phyloP scores from a whole-genome alignment of 192 early-diverging fungal species.

The Coemansia sp. region DNA sequence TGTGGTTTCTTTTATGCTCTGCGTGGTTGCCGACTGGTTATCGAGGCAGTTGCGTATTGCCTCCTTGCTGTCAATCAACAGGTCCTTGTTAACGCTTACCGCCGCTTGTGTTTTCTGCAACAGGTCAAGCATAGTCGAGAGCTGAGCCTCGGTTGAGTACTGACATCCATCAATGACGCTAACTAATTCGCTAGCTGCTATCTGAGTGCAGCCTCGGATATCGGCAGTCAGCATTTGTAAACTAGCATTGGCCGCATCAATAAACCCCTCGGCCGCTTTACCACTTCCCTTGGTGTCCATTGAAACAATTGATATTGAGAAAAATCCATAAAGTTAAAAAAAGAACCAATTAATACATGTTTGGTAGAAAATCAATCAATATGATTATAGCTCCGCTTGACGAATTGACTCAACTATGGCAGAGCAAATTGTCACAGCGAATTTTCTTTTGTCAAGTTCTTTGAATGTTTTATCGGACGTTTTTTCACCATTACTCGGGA shows the following conservation, averaged over 20 bases:
- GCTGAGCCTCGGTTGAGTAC: slow-evolving; percentile 7
- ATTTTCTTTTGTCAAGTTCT: neutral
- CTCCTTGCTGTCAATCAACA: neutral
- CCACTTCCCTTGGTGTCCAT: neutral
- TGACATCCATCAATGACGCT: slow-evolving; percentile 8
- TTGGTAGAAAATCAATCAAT: neutral
- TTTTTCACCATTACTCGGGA: too few species aligned
- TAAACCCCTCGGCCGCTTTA: slow-evolving; percentile 4
- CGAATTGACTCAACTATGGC: neutral
- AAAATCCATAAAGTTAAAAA: neutral
- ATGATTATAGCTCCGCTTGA: neutral
- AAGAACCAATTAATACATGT: neutral
- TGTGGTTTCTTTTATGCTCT: neutral
- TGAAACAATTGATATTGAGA: neutral
- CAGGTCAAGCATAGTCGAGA: slow-evolving; percentile 1
- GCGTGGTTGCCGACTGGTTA: neutral
- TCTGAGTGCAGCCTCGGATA: slow-evolving; percentile 7
- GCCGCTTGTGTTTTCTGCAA: neutral
- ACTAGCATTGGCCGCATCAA: slow-evolving; percentile 10
- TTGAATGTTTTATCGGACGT: neutral
- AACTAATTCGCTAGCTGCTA: slow-evolving; percentile 14
- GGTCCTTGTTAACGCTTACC: neutral
- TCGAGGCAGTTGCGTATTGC: neutral
- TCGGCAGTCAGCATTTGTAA: slow-evolving; percentile 11
- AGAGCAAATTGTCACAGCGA: neutral